A percentile compares a stretch with the other conserved stretches of the same genome.
Conservation (phyloP, 2,329 filamentous ascomycete genomes). For the Talaromyces verruculosus region DNA sequence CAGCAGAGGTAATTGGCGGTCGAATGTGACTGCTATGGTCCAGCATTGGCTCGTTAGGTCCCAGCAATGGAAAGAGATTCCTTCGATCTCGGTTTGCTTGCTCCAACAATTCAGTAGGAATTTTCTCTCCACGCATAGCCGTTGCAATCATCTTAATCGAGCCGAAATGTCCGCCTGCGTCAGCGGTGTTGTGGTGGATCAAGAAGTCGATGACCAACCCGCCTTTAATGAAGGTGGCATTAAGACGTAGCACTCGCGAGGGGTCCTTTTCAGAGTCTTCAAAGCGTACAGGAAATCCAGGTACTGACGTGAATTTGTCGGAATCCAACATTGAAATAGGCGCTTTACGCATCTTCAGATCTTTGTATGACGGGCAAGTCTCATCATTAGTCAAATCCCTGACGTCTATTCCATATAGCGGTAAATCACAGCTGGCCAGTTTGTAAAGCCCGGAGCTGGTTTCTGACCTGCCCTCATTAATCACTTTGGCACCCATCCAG, state of each 20-base stretch:
- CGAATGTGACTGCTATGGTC: constrained; percentile 32
- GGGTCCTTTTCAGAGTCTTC: constrained; percentile 15
- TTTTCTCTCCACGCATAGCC: constrained; percentile 15
- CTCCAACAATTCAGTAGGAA: constrained; percentile 12
- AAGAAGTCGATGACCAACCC: constrained; percentile 14
- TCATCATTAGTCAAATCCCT: constrained; percentile 4
- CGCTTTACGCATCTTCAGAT: constrained; percentile 14
- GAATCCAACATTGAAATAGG: constrained; percentile 17
- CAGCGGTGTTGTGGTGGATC: constrained; percentile 23
- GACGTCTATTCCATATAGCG: neutral
- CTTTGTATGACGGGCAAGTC: constrained; percentile 9
- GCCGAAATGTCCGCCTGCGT: constrained; percentile 21
- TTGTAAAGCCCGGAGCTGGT: constrained; percentile 6
- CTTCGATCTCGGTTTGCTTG: constrained; percentile 31
- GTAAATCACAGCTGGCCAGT: neutral
- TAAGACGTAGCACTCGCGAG: constrained; percentile 1
- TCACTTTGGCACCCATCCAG: constrained; percentile 28
- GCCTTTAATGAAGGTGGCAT: constrained; percentile 17
- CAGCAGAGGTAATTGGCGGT: constrained; percentile 28
- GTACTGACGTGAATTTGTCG: constrained; percentile 2
- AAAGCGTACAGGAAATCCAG: constrained; percentile 10
- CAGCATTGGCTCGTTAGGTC: constrained; percentile 32
- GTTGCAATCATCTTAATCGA: constrained; percentile 13
- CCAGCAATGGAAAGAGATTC: constrained; percentile 31
- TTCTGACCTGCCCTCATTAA: constrained; percentile 21